phyloP scores from a whole-genome alignment of 169 alveolate genomes.

The Cryptosporidium parvum region DNA sequence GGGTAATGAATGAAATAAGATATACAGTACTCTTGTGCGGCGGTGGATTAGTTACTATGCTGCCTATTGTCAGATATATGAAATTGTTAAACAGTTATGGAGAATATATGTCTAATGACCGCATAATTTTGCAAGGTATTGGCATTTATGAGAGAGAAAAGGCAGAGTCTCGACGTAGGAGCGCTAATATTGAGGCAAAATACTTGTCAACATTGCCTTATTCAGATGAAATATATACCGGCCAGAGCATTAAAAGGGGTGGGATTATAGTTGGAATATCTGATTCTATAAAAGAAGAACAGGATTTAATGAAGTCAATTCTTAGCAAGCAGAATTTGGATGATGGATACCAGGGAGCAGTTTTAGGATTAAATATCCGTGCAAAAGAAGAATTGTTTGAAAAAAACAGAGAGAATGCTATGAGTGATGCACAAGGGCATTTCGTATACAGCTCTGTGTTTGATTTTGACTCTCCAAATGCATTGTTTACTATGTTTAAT shows the following conservation, averaged over 20 bases:
- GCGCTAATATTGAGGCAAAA: slow-evolving; percentile 48
- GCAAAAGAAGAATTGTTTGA: slow-evolving; percentile 67
- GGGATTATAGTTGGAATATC: slow-evolving; percentile 55
- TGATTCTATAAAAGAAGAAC: slow-evolving; percentile 27
- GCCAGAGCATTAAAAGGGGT: neutral
- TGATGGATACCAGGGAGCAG: slow-evolving; percentile 18
- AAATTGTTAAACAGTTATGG: slow-evolving; percentile 27
- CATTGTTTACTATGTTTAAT: slow-evolving; percentile 20
- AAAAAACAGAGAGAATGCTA: slow-evolving; percentile 13
- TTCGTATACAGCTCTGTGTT: slow-evolving; percentile 45
- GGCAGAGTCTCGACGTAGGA: slow-evolving; percentile 34
- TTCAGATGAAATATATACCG: slow-evolving; percentile 59
- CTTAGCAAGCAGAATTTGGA: neutral
- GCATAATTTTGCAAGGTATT: slow-evolving; percentile 27
- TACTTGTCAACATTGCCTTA: slow-evolving; percentile 45
- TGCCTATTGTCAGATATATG: slow-evolving; percentile 32
- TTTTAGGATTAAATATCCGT: slow-evolving; percentile 52
- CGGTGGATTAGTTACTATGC: slow-evolving; percentile 39
- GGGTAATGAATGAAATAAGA: slow-evolving; percentile 63
- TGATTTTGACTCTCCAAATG: slow-evolving; percentile 51
- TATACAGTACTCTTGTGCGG: slow-evolving; percentile 59
- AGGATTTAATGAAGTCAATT: neutral
- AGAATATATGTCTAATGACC: slow-evolving; percentile 19
- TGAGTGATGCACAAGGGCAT: neutral
- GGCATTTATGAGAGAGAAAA: slow-evolving; percentile 57